Conservation (phyloP, 345 rosid genomes). For the Salix dunnii region DNA sequence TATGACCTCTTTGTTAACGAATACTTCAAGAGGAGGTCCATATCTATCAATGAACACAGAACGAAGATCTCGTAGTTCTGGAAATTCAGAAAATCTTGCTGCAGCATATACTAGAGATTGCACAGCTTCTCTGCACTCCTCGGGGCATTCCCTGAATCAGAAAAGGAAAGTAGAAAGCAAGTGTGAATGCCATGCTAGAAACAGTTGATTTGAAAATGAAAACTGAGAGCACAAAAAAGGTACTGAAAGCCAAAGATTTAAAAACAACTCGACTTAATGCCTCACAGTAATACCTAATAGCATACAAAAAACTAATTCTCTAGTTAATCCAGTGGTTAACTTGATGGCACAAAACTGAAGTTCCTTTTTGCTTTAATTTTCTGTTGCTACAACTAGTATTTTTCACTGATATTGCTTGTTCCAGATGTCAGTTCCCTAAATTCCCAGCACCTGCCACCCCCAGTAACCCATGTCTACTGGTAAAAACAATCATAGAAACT, state of each 20-base stretch:
- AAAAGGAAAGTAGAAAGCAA: background rate
- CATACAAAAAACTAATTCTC: background rate
- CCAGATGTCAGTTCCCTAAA: background rate
- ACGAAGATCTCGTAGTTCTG: constrained; percentile 73
- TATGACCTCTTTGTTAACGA: constrained; percentile 55
- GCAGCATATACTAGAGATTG: constrained; percentile 76
- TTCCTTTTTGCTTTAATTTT: background rate
- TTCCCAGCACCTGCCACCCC: background rate
- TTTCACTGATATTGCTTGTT: background rate
- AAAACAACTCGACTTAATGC: background rate
- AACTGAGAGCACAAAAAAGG: background rate
- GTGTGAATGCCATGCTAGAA: background rate
- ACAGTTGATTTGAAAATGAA: background rate
- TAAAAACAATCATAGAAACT: background rate
- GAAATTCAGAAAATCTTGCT: constrained; percentile 79
- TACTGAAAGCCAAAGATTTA: background rate
- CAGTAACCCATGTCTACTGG: background rate
- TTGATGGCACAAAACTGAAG: background rate
- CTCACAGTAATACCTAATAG: background rate
- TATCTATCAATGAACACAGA: constrained; percentile 56
- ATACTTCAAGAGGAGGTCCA: constrained; percentile 47
- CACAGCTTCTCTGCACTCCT: constrained; percentile 72
- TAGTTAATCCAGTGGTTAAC: background rate
- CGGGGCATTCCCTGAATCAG: constrained; percentile 70
- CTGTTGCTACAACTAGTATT: background rate